Evolutionary conservation across 768 basidiomycete species (phyloP), one percentile per base, ranked within the genome.

Genomic region (Tulasnella calospora): DNA sequence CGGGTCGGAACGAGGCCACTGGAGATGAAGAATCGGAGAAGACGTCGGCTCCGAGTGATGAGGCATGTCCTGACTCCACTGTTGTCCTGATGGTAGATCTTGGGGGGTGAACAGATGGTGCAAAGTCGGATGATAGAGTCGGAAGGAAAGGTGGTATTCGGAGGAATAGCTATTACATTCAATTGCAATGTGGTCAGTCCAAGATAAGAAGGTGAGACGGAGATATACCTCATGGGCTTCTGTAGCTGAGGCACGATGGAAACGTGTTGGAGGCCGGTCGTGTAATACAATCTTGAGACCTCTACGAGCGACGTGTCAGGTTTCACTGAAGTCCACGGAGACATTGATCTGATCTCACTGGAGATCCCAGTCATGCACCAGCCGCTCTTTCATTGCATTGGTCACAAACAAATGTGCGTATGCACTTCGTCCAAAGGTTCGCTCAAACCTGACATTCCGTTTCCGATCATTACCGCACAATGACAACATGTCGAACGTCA

Each of bases 391-490:
- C 94, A 99, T 96, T 6, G 95, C 94, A 67, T 88, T 84, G 0
- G 98, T 98, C 27, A 99, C 98, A 83, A 98, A 98, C 1, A 99
- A 83, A 82, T 99, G 98, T 0, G 93, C 94, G 83, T 92, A 92
- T 0, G 98, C 96, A 1, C 83, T 85, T 30, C 88, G 86, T 2
- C 98, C 96, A 83, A 96, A 99, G 35, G 85, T 88, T 33, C 83
- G 83, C 83, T 99, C 98, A 79, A 98, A 92, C 87, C 97, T 99
- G 80, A 40, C 36, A 67, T 57, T 35, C 76, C 46, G 21, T 55
- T 40, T 70, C 19, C 38, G 67, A 17, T 27, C n/a, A 57, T 80
- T 33, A 73, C 71, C 72, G 35, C 71, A 36, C 55, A 35, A 55
- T 57, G 19, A 77, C 38, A 12, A 7, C 61, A 67, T 33, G 33